Evolutionary conservation across 2,329 filamentous ascomycete species (phyloP).

Genomic region (Monilinia fructicola): DNA sequence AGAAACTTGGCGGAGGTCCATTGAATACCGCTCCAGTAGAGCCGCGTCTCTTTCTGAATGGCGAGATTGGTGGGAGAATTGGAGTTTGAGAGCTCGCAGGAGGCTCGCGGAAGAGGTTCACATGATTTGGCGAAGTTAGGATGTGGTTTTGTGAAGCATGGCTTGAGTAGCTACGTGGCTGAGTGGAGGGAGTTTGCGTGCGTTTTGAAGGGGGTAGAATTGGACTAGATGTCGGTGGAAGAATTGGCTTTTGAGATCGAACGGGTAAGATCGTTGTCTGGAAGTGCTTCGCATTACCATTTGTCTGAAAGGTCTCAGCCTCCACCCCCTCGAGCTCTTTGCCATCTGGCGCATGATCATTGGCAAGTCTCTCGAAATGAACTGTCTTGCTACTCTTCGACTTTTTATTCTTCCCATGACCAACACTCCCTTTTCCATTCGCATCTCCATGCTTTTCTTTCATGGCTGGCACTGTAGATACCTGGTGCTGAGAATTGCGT

Average conservation of each 20-base stretch:
- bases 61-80: constrained; percentile 12
- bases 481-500: not conserved
- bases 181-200: not conserved
- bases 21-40: not conserved
- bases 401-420: not conserved
- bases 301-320: not conserved
- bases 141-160: not conserved
- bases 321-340: constrained; percentile 6
- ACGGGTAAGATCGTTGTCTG: not conserved
- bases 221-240: not conserved
- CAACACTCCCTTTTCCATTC: not conserved
- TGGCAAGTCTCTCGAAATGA: not conserved
- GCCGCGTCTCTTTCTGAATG: constrained; percentile 6
- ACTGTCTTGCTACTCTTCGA: not conserved
- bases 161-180: not conserved
- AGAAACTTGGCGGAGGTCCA: not conserved
- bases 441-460: too few species aligned
- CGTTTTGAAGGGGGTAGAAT: not conserved
- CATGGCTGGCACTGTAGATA: too few species aligned
- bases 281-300: not conserved
- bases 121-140: not conserved
- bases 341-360: not conserved
- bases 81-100: not conserved
- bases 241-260: not conserved
- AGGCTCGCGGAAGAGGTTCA: not conserved